A percentile compares a stretch with the other conserved stretches of the same genome.
Evolutionary conservation across 2,329 filamentous ascomycete species (phyloP).

Genomic region (Penicillium sp.): DNA sequence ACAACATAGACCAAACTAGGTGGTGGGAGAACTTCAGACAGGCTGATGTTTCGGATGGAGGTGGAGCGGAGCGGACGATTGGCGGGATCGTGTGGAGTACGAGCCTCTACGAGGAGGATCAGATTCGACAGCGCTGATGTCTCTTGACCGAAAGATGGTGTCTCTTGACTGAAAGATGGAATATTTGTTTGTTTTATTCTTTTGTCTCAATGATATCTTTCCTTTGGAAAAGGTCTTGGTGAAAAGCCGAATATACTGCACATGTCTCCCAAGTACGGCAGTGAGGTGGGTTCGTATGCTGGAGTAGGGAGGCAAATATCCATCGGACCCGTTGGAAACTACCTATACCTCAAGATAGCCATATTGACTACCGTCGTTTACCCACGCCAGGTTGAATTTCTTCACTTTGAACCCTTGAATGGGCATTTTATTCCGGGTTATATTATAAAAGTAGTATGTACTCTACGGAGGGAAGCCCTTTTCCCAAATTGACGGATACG

Average conservation of each 20-base stretch:
- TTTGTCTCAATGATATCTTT: not conserved
- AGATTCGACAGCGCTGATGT: not conserved
- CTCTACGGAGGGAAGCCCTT: not conserved
- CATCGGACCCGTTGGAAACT: not conserved
- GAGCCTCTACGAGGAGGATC: not conserved
- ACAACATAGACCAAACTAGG: too few relatives aligned
- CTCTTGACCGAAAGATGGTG: not conserved
- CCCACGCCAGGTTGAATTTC: too few relatives aligned
- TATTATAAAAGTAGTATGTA: too few relatives aligned
- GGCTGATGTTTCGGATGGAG: not conserved
- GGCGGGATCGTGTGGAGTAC: not conserved
- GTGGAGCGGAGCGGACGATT: constrained; percentile 1
- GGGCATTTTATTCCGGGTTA: too few relatives aligned
- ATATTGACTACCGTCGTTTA: too few relatives aligned
- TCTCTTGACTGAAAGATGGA: not conserved
- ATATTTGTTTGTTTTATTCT: not conserved
- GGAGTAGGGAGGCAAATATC: too few relatives aligned
- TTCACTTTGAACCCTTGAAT: too few relatives aligned
- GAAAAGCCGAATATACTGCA: too few relatives aligned
- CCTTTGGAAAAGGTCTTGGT: not conserved
- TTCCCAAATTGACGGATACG: not conserved
- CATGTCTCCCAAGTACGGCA: too few relatives aligned
- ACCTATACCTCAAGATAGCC: too few relatives aligned
- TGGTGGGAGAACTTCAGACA: not conserved
- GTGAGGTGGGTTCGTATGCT: not conserved